Evolutionary conservation across 768 basidiomycete genomes (phyloP).

Genomic region (Lactifluus piperatus): DNA sequence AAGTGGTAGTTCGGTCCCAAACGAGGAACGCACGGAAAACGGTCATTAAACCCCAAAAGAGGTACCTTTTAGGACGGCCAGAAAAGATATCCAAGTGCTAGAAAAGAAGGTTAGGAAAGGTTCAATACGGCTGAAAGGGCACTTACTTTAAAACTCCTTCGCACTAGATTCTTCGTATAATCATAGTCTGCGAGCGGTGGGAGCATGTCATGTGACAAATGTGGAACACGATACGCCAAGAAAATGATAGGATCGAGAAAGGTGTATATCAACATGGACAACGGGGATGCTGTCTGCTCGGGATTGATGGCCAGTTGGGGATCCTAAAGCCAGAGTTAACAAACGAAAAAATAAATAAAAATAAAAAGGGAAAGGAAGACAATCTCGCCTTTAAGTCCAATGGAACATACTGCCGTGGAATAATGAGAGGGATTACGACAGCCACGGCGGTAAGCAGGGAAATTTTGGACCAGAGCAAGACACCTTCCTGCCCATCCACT

Average conservation of each 20-base stretch:
- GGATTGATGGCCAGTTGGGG: constrained; percentile 22
- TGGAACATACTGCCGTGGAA: constrained; percentile 51
- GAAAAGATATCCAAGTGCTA: constrained; percentile 26
- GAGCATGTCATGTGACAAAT: constrained; percentile 34
- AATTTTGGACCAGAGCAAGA: constrained; percentile 46
- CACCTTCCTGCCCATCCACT: constrained; percentile 40
- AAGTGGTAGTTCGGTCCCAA: not conserved
- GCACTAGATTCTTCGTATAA: constrained; percentile 28
- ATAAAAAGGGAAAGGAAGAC: not conserved
- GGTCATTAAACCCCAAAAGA: constrained; percentile 25
- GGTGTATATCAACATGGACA: constrained; percentile 34
- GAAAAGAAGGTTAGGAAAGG: not conserved
- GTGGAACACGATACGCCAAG: constrained; percentile 35
- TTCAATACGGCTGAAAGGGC: not conserved
- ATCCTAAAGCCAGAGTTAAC: constrained; percentile 18
- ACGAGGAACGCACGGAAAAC: constrained; percentile 18
- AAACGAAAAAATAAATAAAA: too few species aligned
- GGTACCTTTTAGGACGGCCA: constrained; percentile 14
- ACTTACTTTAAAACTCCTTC: constrained; percentile 29
- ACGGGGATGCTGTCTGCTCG: constrained; percentile 27
- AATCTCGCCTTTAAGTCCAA: constrained; percentile 40
- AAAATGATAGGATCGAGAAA: constrained; percentile 48
- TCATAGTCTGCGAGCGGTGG: constrained; percentile 46
- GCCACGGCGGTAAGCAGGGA: constrained; percentile 37
- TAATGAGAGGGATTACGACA: constrained; percentile 43